Evolutionary conservation across 768 basidiomycete genomes (phyloP).

Genomic region (Tubosaeta sp.): DNA sequence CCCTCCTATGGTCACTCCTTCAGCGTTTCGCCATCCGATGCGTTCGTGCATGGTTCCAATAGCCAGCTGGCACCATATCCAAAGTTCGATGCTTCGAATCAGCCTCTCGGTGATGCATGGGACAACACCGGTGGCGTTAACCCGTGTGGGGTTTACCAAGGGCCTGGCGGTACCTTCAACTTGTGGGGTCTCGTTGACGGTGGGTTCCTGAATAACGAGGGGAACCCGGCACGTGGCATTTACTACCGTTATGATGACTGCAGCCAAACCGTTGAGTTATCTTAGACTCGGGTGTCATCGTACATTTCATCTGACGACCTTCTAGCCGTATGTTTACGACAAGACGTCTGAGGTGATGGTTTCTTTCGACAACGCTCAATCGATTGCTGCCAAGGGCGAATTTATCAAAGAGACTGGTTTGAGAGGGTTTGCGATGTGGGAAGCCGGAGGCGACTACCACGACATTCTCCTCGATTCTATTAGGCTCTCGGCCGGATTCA

Average conservation of each 20-base stretch:
- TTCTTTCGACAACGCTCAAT: slow-evolving; percentile 56
- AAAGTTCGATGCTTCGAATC: slow-evolving; percentile 38
- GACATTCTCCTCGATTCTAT: slow-evolving; percentile 61
- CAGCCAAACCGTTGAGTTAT: slow-evolving; percentile 60
- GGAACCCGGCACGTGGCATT: slow-evolving; percentile 39
- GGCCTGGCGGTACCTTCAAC: slow-evolving; percentile 49
- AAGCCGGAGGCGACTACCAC: slow-evolving; percentile 59
- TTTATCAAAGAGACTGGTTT: slow-evolving; percentile 51
- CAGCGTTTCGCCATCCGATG: slow-evolving; percentile 35
- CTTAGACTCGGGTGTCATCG: not conserved
- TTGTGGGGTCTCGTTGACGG: slow-evolving; percentile 57
- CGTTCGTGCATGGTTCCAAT: slow-evolving; percentile 33
- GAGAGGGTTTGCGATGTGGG: slow-evolving; percentile 67
- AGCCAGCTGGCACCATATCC: slow-evolving; percentile 45
- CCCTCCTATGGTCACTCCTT: slow-evolving; percentile 81
- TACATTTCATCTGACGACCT: not conserved
- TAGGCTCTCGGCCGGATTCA: not conserved
- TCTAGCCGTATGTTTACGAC: slow-evolving; percentile 64
- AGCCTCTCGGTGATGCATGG: slow-evolving; percentile 52
- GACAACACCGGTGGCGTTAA: slow-evolving; percentile 48
- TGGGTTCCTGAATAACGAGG: slow-evolving; percentile 43
- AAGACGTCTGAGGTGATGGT: slow-evolving; percentile 48
- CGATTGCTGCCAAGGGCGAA: slow-evolving; percentile 55
- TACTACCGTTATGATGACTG: slow-evolving; percentile 56
- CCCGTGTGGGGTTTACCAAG: slow-evolving; percentile 47